These are phyloP conservation scores for Brettanomyces sp. DNA, from an alignment of 805 yeast species.

Conservation along the genomic window DNA sequence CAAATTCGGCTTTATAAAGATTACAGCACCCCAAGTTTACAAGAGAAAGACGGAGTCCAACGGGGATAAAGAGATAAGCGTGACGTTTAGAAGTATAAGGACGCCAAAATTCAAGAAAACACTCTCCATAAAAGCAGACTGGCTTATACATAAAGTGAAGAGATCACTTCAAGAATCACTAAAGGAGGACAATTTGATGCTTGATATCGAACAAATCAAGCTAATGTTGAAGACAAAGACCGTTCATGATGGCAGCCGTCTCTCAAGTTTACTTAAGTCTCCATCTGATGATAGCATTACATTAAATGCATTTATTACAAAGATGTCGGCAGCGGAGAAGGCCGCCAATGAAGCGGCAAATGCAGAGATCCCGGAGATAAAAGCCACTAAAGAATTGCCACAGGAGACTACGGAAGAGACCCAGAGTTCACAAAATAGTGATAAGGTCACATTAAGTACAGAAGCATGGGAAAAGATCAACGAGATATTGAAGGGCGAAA, in stretches of 20 bases:
- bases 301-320: slow-evolving; percentile 9
- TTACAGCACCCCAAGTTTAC: slow-evolving; percentile 19
- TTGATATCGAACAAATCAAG: slow-evolving; percentile 30
- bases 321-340: slow-evolving; percentile 5
- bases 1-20: slow-evolving; percentile 9
- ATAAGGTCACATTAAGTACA: slow-evolving; percentile 2
- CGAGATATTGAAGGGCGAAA: slow-evolving; percentile 25
- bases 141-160: slow-evolving; percentile 29
- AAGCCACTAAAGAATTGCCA: not conserved
- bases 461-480: slow-evolving; percentile 30
- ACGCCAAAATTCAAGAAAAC: slow-evolving; percentile 53
- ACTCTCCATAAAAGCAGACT: slow-evolving; percentile 13
- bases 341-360: not conserved
- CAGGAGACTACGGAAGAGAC: not conserved
- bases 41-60: slow-evolving; percentile 20
- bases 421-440: not conserved
- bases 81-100: slow-evolving; percentile 55
- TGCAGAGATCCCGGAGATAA: not conserved
- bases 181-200: slow-evolving; percentile 15
- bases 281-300: slow-evolving; percentile 3
- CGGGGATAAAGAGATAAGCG: slow-evolving; percentile 9
- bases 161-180: slow-evolving; percentile 22
- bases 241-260: slow-evolving; percentile 32
- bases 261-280: not conserved
- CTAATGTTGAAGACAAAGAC: slow-evolving; percentile 44